Evolutionary conservation across 768 basidiomycete genomes (phyloP).

Genomic region (Lentinus brumalis): DNA sequence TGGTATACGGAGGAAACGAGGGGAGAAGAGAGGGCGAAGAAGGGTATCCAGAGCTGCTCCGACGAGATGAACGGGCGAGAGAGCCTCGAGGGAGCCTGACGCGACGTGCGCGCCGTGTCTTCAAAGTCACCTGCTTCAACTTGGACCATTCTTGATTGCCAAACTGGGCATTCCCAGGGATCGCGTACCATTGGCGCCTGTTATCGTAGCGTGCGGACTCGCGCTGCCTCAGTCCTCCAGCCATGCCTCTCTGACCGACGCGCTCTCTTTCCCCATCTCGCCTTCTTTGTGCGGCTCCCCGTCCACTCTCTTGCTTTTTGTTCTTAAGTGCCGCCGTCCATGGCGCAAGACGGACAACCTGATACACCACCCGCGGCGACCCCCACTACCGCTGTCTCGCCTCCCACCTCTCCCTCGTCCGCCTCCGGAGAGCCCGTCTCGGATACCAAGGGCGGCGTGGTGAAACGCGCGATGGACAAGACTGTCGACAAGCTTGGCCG

Average conservation of each 20-base stretch:
- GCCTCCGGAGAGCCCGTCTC: constrained; percentile 12
- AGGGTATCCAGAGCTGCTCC: constrained; percentile 19
- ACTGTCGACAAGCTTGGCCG: constrained; percentile 68
- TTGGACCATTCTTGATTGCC: background rate
- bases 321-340: background rate
- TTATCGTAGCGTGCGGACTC: constrained; percentile 1
- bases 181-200: constrained; percentile 4
- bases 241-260: constrained; percentile 1
- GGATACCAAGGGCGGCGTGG: constrained; percentile 21
- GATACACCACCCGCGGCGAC: constrained; percentile 10
- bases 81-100: constrained; percentile 22
- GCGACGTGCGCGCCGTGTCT: constrained; percentile 7
- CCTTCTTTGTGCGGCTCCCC: background rate
- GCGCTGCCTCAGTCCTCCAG: background rate
- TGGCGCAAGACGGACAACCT: constrained; percentile 6
- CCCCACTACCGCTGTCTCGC: constrained; percentile 7
- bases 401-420: constrained; percentile 1
- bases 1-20: constrained; percentile 24
- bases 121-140: constrained; percentile 3
- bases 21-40: constrained; percentile 7
- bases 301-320: background rate
- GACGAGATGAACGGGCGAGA: constrained; percentile 9
- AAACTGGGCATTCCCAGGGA: constrained; percentile 1
- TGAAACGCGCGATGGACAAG: constrained; percentile 42
- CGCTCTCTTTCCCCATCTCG: background rate